phyloP scores from a whole-genome alignment of 306 rosid genomes.

The Acacia acuminata region DNA sequence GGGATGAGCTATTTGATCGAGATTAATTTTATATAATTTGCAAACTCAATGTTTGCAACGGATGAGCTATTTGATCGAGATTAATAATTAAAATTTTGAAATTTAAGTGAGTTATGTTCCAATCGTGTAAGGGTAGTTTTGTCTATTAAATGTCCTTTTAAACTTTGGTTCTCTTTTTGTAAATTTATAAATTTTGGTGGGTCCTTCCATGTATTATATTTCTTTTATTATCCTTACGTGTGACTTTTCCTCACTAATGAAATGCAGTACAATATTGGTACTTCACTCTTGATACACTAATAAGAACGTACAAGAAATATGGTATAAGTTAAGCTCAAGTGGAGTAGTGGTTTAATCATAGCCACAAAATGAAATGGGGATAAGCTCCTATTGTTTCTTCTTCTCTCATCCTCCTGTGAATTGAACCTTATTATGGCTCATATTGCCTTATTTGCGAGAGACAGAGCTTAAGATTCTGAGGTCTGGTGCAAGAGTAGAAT shows the following conservation, averaged over 20 bases:
- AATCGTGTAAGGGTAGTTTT: too few relatives aligned
- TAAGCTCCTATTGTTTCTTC: background rate
- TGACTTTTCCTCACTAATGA: too few relatives aligned
- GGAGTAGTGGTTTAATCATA: background rate
- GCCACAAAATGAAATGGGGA: background rate
- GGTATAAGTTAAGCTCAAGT: background rate
- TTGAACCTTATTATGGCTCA: background rate
- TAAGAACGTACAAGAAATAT: background rate
- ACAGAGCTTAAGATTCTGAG: background rate
- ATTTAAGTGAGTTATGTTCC: background rate
- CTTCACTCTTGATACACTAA: background rate
- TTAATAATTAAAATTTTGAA: background rate
- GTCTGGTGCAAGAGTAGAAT: background rate
- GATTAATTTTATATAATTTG: too few relatives aligned
- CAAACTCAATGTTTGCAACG: too few relatives aligned
- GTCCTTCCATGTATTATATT: background rate
- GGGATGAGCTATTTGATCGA: too few relatives aligned
- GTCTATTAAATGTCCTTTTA: background rate
- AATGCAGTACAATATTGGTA: background rate
- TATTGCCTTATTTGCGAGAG: background rate
- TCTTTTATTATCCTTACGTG: background rate
- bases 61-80: background rate
- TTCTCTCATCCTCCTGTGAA: background rate
- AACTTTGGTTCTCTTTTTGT: too few relatives aligned
- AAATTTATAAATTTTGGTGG: too few relatives aligned